Evolutionary conservation across 257 asterid species (phyloP), one percentile per base, ranked within the genome.

Genomic region (Lithospermum erythrorhizon): DNA sequence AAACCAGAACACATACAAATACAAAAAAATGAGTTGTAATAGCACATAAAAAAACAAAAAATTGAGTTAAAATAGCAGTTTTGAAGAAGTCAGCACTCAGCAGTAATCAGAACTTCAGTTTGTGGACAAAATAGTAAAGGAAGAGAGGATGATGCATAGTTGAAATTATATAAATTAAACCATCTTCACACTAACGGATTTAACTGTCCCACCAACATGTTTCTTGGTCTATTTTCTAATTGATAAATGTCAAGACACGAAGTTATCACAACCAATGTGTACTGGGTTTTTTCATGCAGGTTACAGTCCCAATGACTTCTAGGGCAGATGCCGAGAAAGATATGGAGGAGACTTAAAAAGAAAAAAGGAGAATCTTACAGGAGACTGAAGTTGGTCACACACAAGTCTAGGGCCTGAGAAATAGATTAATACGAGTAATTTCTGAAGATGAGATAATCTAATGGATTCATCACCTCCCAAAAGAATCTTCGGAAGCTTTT

Each of bases 401-500:
- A 93, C 81, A 62, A 89, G 83, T 55, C 65, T 79, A 53, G 98
- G 94, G 53, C 99, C 97, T 21, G 89, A 78, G 58, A 84, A 84
- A 71, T 82, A 89, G 56, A 87, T 81, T 57, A 89, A 73, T 19
- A 81, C 89, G 24, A 93, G 94, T 71, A 93, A 78, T 77, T 84
- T 89, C 77, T 68, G 85, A 60, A 83, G 79, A 67, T 89, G 96
- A 73, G 95, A 82, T 67, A 93, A 58, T 9, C 87, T 87, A 72
- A 72, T 67, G 61, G 86, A 66, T 70, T 86, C 97, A 67, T 93
- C 94, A 67, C 79, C 79, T 69, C 90, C 86, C 73, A 89, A 75
- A 57, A 93, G 79, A 63, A 79, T 82, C 71, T 80, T 86, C 23
- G 99, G 96, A 68, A 93, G 95, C 79, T 86, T 89, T 76, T 89